Conservation (phyloP, 23 red algal species). For the Chondrus crispus region DNA sequence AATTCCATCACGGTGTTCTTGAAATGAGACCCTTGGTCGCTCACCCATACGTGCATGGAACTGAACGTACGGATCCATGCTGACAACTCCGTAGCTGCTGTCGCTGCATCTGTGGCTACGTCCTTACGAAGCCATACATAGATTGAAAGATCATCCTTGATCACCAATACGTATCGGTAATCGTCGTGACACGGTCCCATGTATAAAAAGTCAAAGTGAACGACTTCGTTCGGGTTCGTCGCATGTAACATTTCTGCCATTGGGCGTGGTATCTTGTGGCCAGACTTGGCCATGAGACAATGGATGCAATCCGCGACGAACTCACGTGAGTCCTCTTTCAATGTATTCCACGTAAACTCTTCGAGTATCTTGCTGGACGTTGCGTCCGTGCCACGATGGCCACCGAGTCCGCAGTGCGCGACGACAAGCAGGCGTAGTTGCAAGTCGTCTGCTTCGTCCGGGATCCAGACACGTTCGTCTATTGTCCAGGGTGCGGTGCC, state of each 20-base stretch:
- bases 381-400: conserved; percentile 10
- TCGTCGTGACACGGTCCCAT: not conserved
- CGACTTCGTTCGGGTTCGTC: not conserved
- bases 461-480: conserved; percentile 6
- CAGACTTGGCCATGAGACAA: not conserved
- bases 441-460: not conserved
- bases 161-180: not conserved
- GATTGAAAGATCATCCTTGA: conserved; percentile 15
- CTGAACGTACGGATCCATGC: conserved; percentile 4
- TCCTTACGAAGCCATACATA: not conserved
- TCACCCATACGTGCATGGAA: conserved; percentile 8
- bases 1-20: conserved; percentile 1
- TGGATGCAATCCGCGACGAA: not conserved
- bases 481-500: not conserved
- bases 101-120: not conserved
- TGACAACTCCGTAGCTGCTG: not conserved
- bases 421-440: not conserved
- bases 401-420: conserved; percentile 2
- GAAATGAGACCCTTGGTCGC: conserved; percentile 31
- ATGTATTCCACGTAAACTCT: not conserved
- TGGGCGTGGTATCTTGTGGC: not conserved
- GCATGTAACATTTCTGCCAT: not conserved
- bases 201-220: conserved; percentile 41
- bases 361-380: not conserved
- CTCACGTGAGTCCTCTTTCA: not conserved